Evolutionary conservation across 2,329 filamentous ascomycete species (phyloP).

Genomic region (Fusarium sp.): DNA sequence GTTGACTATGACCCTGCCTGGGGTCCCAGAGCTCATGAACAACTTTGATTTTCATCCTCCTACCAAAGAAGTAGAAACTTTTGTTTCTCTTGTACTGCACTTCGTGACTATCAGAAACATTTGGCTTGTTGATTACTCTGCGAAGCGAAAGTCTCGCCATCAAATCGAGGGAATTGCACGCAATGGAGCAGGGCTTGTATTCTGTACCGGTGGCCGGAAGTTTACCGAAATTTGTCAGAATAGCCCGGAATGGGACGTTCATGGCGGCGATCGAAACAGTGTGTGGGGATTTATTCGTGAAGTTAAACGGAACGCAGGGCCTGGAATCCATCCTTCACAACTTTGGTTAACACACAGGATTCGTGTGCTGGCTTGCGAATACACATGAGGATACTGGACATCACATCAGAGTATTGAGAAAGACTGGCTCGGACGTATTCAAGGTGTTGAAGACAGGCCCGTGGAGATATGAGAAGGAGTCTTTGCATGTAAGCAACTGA

Average conservation of each 20-base stretch:
- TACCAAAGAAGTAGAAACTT: too few species aligned
- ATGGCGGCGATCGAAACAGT: neutral
- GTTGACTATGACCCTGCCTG: too few species aligned
- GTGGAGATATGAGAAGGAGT: too few species aligned
- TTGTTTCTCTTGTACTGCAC: too few species aligned
- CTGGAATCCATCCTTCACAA: neutral
- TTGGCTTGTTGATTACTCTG: neutral
- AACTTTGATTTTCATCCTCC: too few species aligned
- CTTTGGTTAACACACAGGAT: neutral
- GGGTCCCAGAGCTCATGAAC: too few species aligned
- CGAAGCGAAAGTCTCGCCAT: neutral
- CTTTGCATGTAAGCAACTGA: too few species aligned
- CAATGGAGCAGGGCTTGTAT: neutral
- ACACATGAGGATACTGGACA: accelerated
- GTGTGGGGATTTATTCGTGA: neutral
- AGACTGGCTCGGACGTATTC: too few species aligned
- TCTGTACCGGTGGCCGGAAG: neutral
- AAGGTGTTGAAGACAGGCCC: too few species aligned
- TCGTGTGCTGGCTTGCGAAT: neutral
- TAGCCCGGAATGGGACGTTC: neutral
- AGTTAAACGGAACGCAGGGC: too few species aligned
- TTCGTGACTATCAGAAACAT: too few species aligned
- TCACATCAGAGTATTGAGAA: neutral
- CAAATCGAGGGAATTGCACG: neutral
- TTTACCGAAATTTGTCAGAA: neutral